phyloP scores from a whole-genome alignment of 495 filamentous ascomycete genomes.

The Penicillium verhagenii region DNA sequence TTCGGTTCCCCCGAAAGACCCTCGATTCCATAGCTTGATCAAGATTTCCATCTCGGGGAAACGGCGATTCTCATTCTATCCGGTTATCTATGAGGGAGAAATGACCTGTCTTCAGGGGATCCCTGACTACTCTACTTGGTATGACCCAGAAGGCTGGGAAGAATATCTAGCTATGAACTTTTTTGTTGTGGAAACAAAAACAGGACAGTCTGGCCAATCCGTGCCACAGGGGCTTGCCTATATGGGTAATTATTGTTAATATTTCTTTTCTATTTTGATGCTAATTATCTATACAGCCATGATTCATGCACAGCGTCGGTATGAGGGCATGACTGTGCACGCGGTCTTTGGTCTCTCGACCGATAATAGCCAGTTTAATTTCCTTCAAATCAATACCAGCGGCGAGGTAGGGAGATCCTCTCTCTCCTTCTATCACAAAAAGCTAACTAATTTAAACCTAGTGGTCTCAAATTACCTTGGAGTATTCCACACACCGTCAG shows the following conservation, averaged over 20 bases:
- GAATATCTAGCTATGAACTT: not conserved
- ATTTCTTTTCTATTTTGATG: not conserved
- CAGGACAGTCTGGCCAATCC: not conserved
- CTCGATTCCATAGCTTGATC: not conserved
- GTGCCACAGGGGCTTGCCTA: not conserved
- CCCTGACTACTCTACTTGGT: not conserved
- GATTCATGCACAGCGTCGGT: not conserved
- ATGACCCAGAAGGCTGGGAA: not conserved
- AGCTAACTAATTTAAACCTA: not conserved
- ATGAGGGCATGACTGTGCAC: not conserved
- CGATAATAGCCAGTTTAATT: not conserved
- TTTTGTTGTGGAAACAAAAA: not conserved
- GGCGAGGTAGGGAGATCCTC: not conserved
- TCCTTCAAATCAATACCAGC: not conserved
- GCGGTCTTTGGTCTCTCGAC: not conserved
- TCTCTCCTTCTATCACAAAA: not conserved
- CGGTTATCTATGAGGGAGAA: not conserved
- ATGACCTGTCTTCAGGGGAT: not conserved
- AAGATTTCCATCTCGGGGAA: not conserved
- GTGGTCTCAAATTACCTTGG: not conserved
- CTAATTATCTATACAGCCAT: conserved; percentile 1
- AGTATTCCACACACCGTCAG: not conserved
- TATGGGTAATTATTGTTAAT: not conserved
- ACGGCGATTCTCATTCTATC: not conserved
- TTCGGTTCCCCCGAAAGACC: not conserved